Conservation (phyloP, 2,329 filamentous ascomycete species). For the Sarocladium kiliense region DNA sequence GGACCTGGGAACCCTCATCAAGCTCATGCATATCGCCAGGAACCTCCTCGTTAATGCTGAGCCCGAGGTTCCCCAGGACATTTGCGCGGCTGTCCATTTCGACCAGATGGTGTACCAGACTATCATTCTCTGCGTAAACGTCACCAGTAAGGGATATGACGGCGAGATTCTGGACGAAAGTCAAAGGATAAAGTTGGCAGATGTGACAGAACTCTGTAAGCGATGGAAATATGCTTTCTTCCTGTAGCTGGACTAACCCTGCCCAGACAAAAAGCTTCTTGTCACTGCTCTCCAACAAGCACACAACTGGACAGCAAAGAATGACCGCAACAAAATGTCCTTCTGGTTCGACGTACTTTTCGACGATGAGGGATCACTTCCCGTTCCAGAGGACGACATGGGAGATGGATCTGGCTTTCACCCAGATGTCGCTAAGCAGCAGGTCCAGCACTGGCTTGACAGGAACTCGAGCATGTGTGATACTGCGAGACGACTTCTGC, state of each 20-base stretch:
- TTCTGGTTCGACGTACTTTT: conserved; percentile 65
- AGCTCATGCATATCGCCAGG: conserved; percentile 61
- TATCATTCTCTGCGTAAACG: conserved; percentile 60
- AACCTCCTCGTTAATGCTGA: conserved; percentile 61
- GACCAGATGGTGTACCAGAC: conserved; percentile 63
- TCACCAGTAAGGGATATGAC: conserved; percentile 63
- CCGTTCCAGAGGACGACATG: conserved; percentile 46
- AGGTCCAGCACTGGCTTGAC: conserved; percentile 59
- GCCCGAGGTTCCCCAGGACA: conserved; percentile 60
- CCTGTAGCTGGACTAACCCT: background rate
- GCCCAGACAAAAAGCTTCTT: conserved; percentile 59
- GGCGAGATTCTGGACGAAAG: conserved; percentile 56
- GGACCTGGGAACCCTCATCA: conserved; percentile 59
- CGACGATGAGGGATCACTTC: conserved; percentile 46
- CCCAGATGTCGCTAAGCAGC: conserved; percentile 51
- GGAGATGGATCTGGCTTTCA: conserved; percentile 48
- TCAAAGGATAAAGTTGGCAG: conserved; percentile 51
- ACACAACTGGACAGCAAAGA: conserved; percentile 65
- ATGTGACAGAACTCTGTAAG: conserved; percentile 61
- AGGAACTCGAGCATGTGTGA: conserved; percentile 56
- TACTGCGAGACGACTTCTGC: conserved; percentile 48
- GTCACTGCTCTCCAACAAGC: conserved; percentile 62
- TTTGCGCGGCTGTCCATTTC: conserved; percentile 59
- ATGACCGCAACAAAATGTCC: conserved; percentile 64
- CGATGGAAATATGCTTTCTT: conserved; percentile 6